A percentile compares a stretch with the other conserved stretches of the same genome.
phyloP scores from a whole-genome alignment of 2,329 filamentous ascomycete genomes.

The Pseudopyrenochaeta lycopersici region DNA sequence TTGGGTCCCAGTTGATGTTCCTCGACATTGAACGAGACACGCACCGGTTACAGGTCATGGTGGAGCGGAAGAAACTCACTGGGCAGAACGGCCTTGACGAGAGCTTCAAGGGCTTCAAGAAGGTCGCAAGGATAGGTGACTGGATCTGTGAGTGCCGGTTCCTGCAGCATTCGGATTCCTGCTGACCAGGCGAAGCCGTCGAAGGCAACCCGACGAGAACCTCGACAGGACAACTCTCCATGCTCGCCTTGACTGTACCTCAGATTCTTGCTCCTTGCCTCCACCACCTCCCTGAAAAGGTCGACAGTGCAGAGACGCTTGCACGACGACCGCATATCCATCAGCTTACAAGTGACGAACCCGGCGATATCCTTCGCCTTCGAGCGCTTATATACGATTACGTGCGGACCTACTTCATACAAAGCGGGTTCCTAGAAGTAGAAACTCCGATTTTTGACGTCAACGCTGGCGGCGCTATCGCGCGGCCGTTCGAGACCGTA shows the following conservation, averaged over 20 bases:
- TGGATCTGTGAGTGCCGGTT: conserved; percentile 72
- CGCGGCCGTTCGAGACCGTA: conserved; percentile 83
- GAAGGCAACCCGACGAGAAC: conserved; percentile 76
- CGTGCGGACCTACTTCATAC: conserved; percentile 77
- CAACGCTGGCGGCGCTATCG: conserved; percentile 84
- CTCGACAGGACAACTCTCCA: conserved; percentile 76
- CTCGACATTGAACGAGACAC: conserved; percentile 80
- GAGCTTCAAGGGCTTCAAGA: conserved; percentile 68
- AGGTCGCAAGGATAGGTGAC: conserved; percentile 80
- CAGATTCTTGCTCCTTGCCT: conserved; percentile 78
- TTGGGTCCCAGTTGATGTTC: conserved; percentile 83
- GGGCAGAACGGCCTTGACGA: conserved; percentile 48
- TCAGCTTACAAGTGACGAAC: conserved; percentile 76
- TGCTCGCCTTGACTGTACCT: conserved; percentile 74
- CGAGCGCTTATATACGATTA: conserved; percentile 78
- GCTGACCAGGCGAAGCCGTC: conserved; percentile 60
- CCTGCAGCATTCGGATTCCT: conserved; percentile 1
- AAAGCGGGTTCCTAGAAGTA: conserved; percentile 81
- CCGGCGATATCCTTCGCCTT: conserved; percentile 74
- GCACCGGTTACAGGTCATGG: conserved; percentile 77
- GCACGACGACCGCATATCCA: conserved; percentile 85
- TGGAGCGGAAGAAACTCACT: conserved; percentile 68
- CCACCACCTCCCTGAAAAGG: conserved; percentile 76
- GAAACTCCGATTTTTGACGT: conserved; percentile 88
- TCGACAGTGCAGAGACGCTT: conserved; percentile 75